Evolutionary conservation across 208 protist species (phyloP).

Genomic region (Leishmania guyanensis): DNA sequence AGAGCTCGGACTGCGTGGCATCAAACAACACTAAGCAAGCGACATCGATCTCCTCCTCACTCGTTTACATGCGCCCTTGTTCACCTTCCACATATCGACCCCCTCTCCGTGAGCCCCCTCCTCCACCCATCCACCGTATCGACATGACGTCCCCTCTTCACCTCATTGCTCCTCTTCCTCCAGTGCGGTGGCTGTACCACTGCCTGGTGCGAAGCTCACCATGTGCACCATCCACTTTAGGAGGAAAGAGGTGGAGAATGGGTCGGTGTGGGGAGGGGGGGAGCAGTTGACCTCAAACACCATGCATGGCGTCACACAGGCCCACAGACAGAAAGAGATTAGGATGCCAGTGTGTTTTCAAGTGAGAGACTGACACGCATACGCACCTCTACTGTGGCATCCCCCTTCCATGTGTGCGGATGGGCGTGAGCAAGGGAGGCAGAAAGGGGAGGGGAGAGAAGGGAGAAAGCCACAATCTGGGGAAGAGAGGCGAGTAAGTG

Average conservation of each 20-base stretch:
- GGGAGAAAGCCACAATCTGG: background rate
- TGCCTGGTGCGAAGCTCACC: background rate
- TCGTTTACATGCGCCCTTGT: background rate
- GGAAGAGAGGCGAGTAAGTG: background rate
- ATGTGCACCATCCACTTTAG: background rate
- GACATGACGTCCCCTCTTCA: background rate
- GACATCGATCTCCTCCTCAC: background rate
- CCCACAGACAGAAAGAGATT: background rate
- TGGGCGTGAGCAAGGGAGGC: background rate
- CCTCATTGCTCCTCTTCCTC: background rate
- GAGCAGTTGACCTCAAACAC: background rate
- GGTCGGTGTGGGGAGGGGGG: background rate
- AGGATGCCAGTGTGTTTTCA: background rate
- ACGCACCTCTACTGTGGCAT: background rate
- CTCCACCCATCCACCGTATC: background rate
- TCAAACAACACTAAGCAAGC: background rate
- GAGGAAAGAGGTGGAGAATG: background rate
- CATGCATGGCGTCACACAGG: background rate
- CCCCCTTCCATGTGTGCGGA: background rate
- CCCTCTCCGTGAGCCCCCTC: background rate
- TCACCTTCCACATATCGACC: background rate
- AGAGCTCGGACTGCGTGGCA: background rate
- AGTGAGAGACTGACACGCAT: background rate
- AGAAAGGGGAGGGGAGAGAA: background rate
- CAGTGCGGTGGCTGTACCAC: background rate